A percentile compares a stretch with the other conserved stretches of the same genome.
Conservation (phyloP, 176 grass and related monocot genomes). For the Oryza australiensis region DNA sequence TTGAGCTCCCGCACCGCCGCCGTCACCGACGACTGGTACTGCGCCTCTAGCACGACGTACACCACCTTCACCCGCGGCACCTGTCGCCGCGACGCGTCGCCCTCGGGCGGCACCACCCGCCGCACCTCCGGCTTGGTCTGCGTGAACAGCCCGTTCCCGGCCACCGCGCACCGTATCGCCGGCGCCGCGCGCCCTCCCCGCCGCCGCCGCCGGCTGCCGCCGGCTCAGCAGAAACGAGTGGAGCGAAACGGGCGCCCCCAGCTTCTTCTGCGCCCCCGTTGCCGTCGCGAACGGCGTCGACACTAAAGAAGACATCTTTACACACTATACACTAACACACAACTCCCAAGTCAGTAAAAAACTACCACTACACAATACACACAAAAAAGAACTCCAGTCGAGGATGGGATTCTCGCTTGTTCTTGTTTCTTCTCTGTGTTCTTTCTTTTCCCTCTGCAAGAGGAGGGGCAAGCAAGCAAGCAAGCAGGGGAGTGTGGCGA, state of each 20-base stretch:
- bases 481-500: slow-evolving; percentile 19
- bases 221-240: slow-evolving; percentile 66
- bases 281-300: slow-evolving; percentile 72
- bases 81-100: not conserved
- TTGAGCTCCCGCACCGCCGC: slow-evolving; percentile 79
- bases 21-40: slow-evolving; percentile 93
- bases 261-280: slow-evolving; percentile 44
- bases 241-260: slow-evolving; percentile 47
- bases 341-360: not conserved
- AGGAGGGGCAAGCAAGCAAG: slow-evolving; percentile 12
- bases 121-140: slow-evolving; percentile 97
- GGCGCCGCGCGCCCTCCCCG: not conserved
- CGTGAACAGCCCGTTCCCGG: slow-evolving; percentile 91
- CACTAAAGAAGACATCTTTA: slow-evolving; percentile 75
- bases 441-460: not conserved
- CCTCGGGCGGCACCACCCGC: slow-evolving; percentile 63
- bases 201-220: not conserved
- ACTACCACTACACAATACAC: not conserved
- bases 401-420: not conserved
- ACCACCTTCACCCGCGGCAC: slow-evolving; percentile 86
- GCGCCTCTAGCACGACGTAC: slow-evolving; percentile 98
- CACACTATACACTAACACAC: not conserved
- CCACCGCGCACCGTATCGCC: slow-evolving; percentile 56
- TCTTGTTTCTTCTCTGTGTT: not conserved
- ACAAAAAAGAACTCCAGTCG: not conserved